Base-by-base conservation (phyloP, 495 filamentous ascomycete species). In the Lasiosphaeriaceae sp. region DNA sequence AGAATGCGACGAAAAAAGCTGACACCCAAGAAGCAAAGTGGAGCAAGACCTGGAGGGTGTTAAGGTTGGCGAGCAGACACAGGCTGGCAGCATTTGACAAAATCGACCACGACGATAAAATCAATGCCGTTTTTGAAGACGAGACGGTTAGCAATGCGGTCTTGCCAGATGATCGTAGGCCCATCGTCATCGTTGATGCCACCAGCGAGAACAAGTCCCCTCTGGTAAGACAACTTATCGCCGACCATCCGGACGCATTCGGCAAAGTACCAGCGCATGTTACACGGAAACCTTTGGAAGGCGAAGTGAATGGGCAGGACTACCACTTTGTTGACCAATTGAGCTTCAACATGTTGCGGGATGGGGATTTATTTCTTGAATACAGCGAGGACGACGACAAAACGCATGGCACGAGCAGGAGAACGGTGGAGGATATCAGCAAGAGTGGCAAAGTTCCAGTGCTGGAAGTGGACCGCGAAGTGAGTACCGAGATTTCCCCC, bases 11-110 rank as follows among this genome's bases (percentile, higher is more conserved):
- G 55, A 83, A 90, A 55, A 89, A 86, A 66, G 81, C 85, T 9
- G 69, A 67, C 37, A 81, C 89, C 17, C 66, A 82, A 23, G 85
- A 86, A 48, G 73, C 82, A 3, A 95, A 91, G 68, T 80, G 83
- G 21, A 96, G 90, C 76, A 92, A 95, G 71, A 86, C 83, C 29
- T 98, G 94, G 94, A 82, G 90, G 57, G 86, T 88, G 19, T 74
- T 97, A 46, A 83, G 94, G 37, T 81, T 96, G 53, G 87, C 90
- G 3, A 82, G 84, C 41, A 86, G 79, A 62, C 83, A 74, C 59
- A 88, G 85, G 60, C 81, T 97, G 24, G 79, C 80, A 39, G 66
- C 83, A 12, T 96, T 97, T 65, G 90, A 96, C 66, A 90, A 89
- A 67, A 85, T 96, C 17, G 91, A 95, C 17, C 84, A 91, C 61